Base-by-base conservation (phyloP, 306 rosid genomes). In the Vigna unguiculata region DNA sequence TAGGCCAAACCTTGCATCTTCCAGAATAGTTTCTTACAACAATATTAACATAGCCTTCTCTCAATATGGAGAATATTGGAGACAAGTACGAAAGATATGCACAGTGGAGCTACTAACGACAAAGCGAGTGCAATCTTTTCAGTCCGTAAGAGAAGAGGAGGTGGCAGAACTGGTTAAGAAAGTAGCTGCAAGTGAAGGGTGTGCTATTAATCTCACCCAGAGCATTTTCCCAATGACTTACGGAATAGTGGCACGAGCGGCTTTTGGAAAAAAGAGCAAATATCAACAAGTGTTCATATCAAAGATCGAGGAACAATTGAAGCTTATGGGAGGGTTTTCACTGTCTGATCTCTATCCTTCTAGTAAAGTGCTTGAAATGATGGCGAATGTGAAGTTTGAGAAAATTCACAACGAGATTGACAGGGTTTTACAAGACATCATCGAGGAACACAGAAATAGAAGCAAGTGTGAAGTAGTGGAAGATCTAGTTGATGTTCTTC, bases 401-500 rank as follows among this genome's bases (percentile, higher is more conserved):
- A 61, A 38, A 51, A 25, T 79, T 11, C 47, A 52, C 3, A 52
- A 24, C 12, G 61, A 61, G 49, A 14, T 0, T 53, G 86, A 83
- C 36, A 46, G 4, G 53, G 17, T 83, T 48, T 58, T 83, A 15
- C 67, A 69, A 47, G 61, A 74, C 14, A 79, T 83, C 13, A 9
- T 79, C 2, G 38, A 52, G 1, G 71, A 75, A 34, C 84, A 83
- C 58, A 83, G 1, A 43, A 53, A 54, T 0, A 67, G 48, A 54
- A 51, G 21, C 14, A 53, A 7, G 1, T 1, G 17, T n/a, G 60
- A 73, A 46, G 68, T 0, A 46, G 32, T 2, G 24, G 82, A 85
- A 51, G 80, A 79, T 59, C 54, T 82, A 4, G 48, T 79, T 65
- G 79, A 85, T 71, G 80, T 65, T 38, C 80, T 79, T 48, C 80